Evolutionary conservation across 768 basidiomycete species (phyloP).

Genomic region (Mycena rebaudengoi): DNA sequence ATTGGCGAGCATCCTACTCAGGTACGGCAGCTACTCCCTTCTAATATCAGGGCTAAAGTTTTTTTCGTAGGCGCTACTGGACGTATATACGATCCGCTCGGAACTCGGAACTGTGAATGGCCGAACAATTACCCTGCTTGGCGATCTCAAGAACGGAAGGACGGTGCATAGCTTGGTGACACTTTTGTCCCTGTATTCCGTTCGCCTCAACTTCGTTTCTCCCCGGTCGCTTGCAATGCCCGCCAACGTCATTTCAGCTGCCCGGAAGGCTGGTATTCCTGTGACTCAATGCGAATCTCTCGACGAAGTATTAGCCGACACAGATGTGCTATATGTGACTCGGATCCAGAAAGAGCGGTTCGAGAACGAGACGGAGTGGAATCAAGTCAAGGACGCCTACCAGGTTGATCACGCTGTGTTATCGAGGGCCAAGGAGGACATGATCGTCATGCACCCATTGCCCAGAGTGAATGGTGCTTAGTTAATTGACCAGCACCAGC

Average conservation of each 20-base stretch:
- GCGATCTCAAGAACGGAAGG: slow-evolving; percentile 97
- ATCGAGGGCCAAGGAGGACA: slow-evolving; percentile 91
- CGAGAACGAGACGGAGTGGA: slow-evolving; percentile 81
- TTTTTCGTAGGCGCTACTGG: slow-evolving; percentile 73
- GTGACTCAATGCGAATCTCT: slow-evolving; percentile 87
- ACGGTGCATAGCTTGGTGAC: slow-evolving; percentile 97
- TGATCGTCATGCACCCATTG: slow-evolving; percentile 99
- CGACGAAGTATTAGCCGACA: slow-evolving; percentile 90
- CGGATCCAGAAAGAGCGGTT: slow-evolving; percentile 97
- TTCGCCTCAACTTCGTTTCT: slow-evolving; percentile 95
- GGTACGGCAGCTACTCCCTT: slow-evolving; percentile 51
- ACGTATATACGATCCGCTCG: slow-evolving; percentile 95
- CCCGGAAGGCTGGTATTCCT: slow-evolving; percentile 82
- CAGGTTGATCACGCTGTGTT: slow-evolving; percentile 94
- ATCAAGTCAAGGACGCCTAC: slow-evolving; percentile 90
- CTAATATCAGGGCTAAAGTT: slow-evolving; percentile 13
- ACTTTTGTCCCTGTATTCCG: slow-evolving; percentile 89
- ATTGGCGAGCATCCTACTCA: slow-evolving; percentile 98
- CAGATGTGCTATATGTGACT: slow-evolving; percentile 97
- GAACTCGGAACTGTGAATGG: slow-evolving; percentile 99
- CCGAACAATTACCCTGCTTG: slow-evolving; percentile 89
- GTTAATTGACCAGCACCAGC: not conserved
- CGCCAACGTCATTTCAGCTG: slow-evolving; percentile 79
- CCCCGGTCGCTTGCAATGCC: slow-evolving; percentile 92
- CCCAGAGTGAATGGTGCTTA: slow-evolving; percentile 85